phyloP scores from a whole-genome alignment of 163 green algal genomes.

The Scenedesmus sp. region DNA sequence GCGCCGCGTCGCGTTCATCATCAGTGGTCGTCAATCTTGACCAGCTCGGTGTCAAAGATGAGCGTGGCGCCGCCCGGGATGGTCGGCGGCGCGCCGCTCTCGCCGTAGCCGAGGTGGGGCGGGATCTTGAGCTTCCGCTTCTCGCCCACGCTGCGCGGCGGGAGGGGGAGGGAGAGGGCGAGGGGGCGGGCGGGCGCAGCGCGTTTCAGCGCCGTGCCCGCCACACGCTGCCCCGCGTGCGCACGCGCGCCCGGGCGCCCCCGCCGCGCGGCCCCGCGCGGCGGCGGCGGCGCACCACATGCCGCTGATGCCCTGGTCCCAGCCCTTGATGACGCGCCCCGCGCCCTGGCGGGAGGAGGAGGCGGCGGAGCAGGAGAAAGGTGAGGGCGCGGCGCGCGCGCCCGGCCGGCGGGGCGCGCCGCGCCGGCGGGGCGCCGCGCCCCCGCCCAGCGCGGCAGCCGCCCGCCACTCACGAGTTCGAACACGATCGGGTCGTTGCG shows the following conservation, averaged over 20 bases:
- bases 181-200: too few relatives aligned
- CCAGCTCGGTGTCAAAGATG: conserved; percentile 65
- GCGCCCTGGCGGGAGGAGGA: conserved; percentile 49
- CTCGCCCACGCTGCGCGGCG: conserved; percentile 67
- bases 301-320: conserved; percentile 79
- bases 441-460: too few relatives aligned
- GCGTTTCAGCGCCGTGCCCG: too few relatives aligned
- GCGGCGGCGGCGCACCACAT: too few relatives aligned
- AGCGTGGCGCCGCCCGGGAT: conserved; percentile 75
- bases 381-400: too few relatives aligned
- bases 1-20: too few relatives aligned
- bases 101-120: conserved; percentile 76
- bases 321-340: conserved; percentile 76
- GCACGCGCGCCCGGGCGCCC: not conserved
- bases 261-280: too few relatives aligned
- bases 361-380: too few relatives aligned
- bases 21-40: conserved; percentile 49
- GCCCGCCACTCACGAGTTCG: too few relatives aligned
- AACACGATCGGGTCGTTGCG: conserved; percentile 79
- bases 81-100: conserved; percentile 66
- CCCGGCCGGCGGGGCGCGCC: too few relatives aligned
- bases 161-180: not conserved
- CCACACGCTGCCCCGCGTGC: not conserved
- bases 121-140: conserved; percentile 86
- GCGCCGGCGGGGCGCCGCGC: too few relatives aligned